These are phyloP conservation scores for Globisporangium middletonii DNA, from an alignment of 352 stramenopile genomes.

Conservation along the genomic window DNA sequence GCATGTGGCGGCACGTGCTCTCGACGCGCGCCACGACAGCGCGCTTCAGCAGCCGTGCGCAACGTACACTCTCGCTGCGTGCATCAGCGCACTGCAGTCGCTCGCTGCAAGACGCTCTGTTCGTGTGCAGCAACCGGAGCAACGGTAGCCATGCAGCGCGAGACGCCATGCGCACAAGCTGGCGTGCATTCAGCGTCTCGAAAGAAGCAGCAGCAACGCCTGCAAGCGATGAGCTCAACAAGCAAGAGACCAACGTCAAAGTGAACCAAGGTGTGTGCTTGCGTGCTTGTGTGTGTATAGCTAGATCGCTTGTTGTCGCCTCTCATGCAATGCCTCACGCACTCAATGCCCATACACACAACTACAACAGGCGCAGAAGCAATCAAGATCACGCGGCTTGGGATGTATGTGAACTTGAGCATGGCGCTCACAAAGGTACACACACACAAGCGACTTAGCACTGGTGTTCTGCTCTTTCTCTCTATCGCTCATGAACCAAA, in stretches of 20 bases:
- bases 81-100: no score
- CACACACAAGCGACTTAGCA: no score
- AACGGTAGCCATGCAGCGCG: not conserved
- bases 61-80: no score
- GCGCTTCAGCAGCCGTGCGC: no score
- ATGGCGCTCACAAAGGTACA: conserved; percentile 86
- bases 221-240: not conserved
- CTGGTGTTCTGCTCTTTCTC: not conserved
- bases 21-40: no score
- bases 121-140: not conserved
- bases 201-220: not conserved
- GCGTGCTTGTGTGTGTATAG: not conserved
- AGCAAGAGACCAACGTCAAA: not conserved
- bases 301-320: not conserved
- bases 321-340: not conserved
- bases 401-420: conserved; percentile 92
- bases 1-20: no score
- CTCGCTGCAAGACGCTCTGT: not conserved
- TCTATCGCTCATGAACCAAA: not conserved
- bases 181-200: not conserved
- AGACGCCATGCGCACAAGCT: not conserved
- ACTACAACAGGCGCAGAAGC: conserved; percentile 38
- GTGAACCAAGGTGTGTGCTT: not conserved
- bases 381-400: conserved; percentile 89
- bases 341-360: not conserved